These are phyloP conservation scores for Pittosporum tobira DNA, from an alignment of 129 eudicot genomes.

Conservation along the genomic window DNA sequence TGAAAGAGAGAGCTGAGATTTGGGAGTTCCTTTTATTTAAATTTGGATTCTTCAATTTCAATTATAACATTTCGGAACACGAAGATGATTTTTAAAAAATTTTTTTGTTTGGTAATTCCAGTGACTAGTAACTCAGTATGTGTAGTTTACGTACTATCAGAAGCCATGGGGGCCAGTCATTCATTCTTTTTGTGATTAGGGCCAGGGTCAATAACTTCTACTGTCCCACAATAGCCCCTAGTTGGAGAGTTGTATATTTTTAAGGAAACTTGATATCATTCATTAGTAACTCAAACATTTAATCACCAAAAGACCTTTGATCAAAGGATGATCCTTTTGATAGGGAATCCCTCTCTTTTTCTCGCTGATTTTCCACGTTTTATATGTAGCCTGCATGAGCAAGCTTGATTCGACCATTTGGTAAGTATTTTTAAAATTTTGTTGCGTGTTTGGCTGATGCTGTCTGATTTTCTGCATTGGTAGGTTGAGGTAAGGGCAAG, in stretches of 20 bases:
- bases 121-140: too few species aligned
- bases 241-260: too few species aligned
- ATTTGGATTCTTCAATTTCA: too few species aligned
- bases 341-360: background rate
- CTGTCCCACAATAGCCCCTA: background rate
- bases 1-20: too few species aligned
- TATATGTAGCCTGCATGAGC: background rate
- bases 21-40: background rate
- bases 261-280: background rate
- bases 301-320: background rate
- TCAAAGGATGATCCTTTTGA: background rate
- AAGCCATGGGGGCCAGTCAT: too few species aligned
- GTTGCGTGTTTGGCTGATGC: background rate
- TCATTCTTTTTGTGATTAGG: too few species aligned
- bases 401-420: background rate
- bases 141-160: too few species aligned
- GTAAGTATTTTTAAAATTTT: background rate
- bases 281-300: background rate
- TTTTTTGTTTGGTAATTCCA: too few species aligned
- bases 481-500: conserved; percentile 63
- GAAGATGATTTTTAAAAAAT: too few species aligned
- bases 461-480: conserved; percentile 2
- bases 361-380: background rate
- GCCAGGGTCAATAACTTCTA: too few species aligned
- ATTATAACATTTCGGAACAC: too few species aligned